These are phyloP conservation scores for Phytophthora idaei DNA, from an alignment of 352 stramenopile genomes.

Conservation along the genomic window DNA sequence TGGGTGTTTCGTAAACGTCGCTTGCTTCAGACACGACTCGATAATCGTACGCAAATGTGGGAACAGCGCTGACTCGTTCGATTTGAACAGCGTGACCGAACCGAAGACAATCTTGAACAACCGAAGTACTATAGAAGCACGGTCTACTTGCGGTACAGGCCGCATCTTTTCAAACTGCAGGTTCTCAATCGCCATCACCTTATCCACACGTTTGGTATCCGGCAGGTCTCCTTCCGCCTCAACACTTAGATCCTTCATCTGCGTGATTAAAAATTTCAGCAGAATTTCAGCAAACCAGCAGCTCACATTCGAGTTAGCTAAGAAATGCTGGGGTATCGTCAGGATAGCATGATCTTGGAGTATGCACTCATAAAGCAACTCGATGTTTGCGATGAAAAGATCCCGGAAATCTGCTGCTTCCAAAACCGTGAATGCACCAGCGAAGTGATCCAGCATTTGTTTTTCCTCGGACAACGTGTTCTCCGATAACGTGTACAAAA, in stretches of 20 bases:
- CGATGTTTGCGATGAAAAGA: conserved; percentile 89
- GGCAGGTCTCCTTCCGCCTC: conserved; percentile 77
- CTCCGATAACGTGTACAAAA: conserved; percentile 91
- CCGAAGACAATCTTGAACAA: conserved; percentile 97
- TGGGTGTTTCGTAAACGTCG: conserved; percentile 90
- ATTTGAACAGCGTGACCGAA: conserved; percentile 95
- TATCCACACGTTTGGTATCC: conserved; percentile 77
- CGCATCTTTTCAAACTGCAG: conserved; percentile 86
- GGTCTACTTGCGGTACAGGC: conserved; percentile 65
- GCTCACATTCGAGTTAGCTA: conserved; percentile 93
- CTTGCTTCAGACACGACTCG: conserved; percentile 90
- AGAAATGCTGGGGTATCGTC: conserved; percentile 94
- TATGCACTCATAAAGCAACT: conserved; percentile 93
- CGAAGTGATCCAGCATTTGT: conserved; percentile 97
- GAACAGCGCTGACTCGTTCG: conserved; percentile 95
- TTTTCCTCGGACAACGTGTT: conserved; percentile 91
- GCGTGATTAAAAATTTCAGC: conserved; percentile 94
- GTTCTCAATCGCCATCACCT: conserved; percentile 75
- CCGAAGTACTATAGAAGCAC: conserved; percentile 89
- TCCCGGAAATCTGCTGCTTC: conserved; percentile 95
- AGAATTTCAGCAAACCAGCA: conserved; percentile 96
- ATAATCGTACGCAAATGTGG: conserved; percentile 95
- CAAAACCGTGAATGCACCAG: conserved; percentile 95
- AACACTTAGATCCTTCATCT: conserved; percentile 93
- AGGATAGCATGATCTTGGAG: conserved; percentile 94